Evolutionary conservation across 768 basidiomycete genomes (phyloP).

Genomic region (Austroboletus eburneus): DNA sequence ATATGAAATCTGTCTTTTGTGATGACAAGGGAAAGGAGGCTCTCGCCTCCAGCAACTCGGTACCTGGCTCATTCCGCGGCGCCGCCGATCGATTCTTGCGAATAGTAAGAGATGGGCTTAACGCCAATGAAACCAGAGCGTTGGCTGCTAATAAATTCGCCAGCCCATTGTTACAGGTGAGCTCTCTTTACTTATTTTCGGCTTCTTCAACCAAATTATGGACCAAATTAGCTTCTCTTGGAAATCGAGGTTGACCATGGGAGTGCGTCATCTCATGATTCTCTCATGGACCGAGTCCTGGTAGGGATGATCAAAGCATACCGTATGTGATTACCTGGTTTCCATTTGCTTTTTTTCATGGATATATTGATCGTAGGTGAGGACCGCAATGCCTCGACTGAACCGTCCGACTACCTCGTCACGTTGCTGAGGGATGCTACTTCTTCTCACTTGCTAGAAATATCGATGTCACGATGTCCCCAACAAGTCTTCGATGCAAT

Average conservation of each 20-base stretch:
- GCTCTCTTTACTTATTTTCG: slow-evolving; percentile 13
- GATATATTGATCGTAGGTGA: slow-evolving; percentile 36
- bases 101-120: slow-evolving; percentile 47
- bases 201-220: slow-evolving; percentile 6
- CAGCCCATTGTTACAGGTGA: slow-evolving; percentile 70
- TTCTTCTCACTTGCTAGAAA: slow-evolving; percentile 88
- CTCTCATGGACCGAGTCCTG: slow-evolving; percentile 78
- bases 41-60: slow-evolving; percentile 9
- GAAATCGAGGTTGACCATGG: slow-evolving; percentile 75
- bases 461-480: slow-evolving; percentile 62
- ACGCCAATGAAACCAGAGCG: slow-evolving; percentile 71
- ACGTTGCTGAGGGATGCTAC: slow-evolving; percentile 83
- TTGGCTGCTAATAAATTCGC: slow-evolving; percentile 74
- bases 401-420: slow-evolving; percentile 73
- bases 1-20: slow-evolving; percentile 74
- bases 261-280: slow-evolving; percentile 54
- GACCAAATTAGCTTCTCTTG: slow-evolving; percentile 58
- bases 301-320: slow-evolving; percentile 67
- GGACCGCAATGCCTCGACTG: slow-evolving; percentile 33
- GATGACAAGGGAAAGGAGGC: slow-evolving; percentile 39
- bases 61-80: slow-evolving; percentile 47
- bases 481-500: slow-evolving; percentile 55
- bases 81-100: slow-evolving; percentile 47
- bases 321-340: slow-evolving; percentile 41
- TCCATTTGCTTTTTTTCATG: neutral